Evolutionary conservation across 345 rosid genomes (phyloP).

Genomic region (Hibiscus mutabilis): DNA sequence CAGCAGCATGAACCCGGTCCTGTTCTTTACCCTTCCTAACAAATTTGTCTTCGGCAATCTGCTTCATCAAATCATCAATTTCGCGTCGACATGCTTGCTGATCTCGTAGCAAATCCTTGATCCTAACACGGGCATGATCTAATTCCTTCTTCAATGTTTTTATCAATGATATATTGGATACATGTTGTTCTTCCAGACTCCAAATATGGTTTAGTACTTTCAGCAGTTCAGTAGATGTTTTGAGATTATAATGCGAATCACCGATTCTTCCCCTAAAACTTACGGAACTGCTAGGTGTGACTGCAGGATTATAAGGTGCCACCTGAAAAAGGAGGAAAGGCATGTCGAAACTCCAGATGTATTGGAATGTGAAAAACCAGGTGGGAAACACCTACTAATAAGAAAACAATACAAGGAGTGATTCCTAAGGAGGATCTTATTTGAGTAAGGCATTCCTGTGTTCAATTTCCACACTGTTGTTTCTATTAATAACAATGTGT

Average conservation of each 20-base stretch:
- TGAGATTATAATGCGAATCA: constrained; percentile 60
- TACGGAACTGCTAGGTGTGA: constrained; percentile 70
- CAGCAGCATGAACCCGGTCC: constrained; percentile 63
- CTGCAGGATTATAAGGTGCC: constrained; percentile 70
- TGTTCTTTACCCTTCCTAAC: constrained; percentile 67
- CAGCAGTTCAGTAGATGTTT: constrained; percentile 84
- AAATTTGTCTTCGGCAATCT: constrained; percentile 73
- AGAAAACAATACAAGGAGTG: background rate
- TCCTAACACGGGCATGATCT: constrained; percentile 58
- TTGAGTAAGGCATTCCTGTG: background rate
- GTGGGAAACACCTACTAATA: background rate
- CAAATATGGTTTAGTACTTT: constrained; percentile 87
- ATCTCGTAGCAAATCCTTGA: constrained; percentile 69
- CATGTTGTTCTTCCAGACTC: constrained; percentile 91
- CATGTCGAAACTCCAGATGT: constrained; percentile 8
- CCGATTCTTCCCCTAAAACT: constrained; percentile 64
- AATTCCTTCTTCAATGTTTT: constrained; percentile 68
- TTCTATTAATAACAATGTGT: background rate
- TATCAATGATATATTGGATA: constrained; percentile 57
- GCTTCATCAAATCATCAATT: constrained; percentile 77
- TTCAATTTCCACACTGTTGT: background rate
- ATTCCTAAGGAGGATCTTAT: background rate
- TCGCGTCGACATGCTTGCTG: constrained; percentile 68
- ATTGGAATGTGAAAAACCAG: background rate
- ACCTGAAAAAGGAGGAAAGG: constrained; percentile 39